phyloP scores from a whole-genome alignment of 1,284 basidiomycete species.

The Schizophyllum amplum region DNA sequence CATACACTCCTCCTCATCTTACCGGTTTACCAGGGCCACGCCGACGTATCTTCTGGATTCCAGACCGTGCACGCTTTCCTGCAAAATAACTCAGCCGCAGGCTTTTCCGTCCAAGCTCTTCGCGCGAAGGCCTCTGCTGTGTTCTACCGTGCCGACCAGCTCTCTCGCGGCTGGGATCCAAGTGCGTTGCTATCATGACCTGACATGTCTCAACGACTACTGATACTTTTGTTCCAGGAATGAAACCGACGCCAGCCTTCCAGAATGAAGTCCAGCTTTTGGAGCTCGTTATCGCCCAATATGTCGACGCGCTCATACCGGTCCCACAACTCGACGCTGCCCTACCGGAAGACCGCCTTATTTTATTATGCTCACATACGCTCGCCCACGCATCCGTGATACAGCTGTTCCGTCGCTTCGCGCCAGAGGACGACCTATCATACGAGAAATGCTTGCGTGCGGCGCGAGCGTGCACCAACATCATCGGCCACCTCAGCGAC shows the following conservation, averaged over 20 bases:
- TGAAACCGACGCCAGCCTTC: conserved; percentile 36
- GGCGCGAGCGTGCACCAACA: conserved; percentile 45
- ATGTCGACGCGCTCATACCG: conserved; percentile 53
- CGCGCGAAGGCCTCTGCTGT: conserved; percentile 70
- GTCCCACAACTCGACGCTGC: conserved; percentile 54
- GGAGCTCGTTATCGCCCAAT: conserved; percentile 55
- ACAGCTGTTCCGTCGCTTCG: conserved; percentile 54
- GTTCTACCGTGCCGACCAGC: conserved; percentile 54
- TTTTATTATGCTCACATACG: conserved; percentile 52
- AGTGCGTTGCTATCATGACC: conserved; percentile 30
- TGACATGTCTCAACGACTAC: conserved; percentile 7
- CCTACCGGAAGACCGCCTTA: conserved; percentile 50
- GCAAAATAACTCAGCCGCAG: conserved; percentile 43
- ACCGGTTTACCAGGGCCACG: conserved; percentile 38
- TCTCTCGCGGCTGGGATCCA: conserved; percentile 52
- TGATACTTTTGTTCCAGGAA: conserved; percentile 20
- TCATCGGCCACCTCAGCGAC: conserved; percentile 55
- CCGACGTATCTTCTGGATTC: conserved; percentile 37
- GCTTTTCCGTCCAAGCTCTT: conserved; percentile 54
- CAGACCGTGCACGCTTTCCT: conserved; percentile 58
- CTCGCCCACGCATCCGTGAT: conserved; percentile 63
- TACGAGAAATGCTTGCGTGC: conserved; percentile 60
- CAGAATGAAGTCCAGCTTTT: conserved; percentile 50
- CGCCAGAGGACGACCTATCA: conserved; percentile 41
- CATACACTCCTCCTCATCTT: not conserved